A percentile compares a stretch with the other conserved stretches of the same genome.
Conservation (phyloP, 768 basidiomycete species). For the Ephemerocybe angulata region DNA sequence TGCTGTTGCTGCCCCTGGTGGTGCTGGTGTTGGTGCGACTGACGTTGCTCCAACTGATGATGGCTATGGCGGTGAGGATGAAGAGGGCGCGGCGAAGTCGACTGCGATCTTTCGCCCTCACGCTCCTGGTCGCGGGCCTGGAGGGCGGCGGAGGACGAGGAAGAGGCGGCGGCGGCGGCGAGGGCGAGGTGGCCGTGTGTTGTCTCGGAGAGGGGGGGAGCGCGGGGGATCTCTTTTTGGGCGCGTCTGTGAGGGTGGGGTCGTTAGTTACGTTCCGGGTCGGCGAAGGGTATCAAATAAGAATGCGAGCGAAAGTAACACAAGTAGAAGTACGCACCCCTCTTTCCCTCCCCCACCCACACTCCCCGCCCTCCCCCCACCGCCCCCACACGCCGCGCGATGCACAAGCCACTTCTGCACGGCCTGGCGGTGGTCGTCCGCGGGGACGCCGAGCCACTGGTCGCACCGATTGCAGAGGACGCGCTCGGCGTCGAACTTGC, state of each 20-base stretch:
- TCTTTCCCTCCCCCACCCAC: too few relatives aligned
- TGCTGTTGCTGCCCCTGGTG: background rate
- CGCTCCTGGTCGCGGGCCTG: too few relatives aligned
- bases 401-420: constrained; percentile 67
- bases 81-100: background rate
- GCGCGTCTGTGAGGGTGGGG: background rate
- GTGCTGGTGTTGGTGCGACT: background rate
- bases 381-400: constrained; percentile 53
- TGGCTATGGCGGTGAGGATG: background rate
- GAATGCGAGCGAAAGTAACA: constrained; percentile 3
- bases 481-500: constrained; percentile 72
- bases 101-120: too few relatives aligned
- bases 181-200: background rate
- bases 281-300: constrained; percentile 13
- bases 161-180: too few relatives aligned
- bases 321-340: background rate
- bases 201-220: constrained; percentile 4
- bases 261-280: too few relatives aligned
- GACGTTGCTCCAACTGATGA: too few relatives aligned
- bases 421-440: constrained; percentile 58
- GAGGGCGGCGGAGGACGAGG: too few relatives aligned
- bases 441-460: constrained; percentile 57
- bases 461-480: constrained; percentile 59
- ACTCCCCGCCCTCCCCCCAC: too few relatives aligned
- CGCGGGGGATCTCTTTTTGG: constrained; percentile 6